phyloP scores from a whole-genome alignment of 2,329 filamentous ascomycete species.

The Pyrenochaeta sp. region DNA sequence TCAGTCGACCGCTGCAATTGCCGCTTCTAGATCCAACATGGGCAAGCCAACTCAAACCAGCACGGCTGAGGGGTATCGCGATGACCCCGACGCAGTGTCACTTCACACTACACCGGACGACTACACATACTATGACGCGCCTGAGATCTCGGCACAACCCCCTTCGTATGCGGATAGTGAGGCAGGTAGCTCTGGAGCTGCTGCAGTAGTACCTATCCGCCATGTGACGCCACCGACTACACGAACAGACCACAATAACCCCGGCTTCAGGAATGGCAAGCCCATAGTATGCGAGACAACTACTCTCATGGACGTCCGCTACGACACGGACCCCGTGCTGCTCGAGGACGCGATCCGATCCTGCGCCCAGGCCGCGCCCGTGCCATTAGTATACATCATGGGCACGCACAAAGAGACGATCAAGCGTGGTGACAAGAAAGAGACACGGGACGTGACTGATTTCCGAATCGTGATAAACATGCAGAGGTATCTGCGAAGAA shows the following conservation, averaged over 20 bases:
- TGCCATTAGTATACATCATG: conserved; percentile 49
- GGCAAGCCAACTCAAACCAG: conserved; percentile 31
- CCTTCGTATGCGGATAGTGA: conserved; percentile 50
- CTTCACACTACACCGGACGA: conserved; percentile 51
- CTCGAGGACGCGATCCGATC: conserved; percentile 39
- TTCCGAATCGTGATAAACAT: conserved; percentile 50
- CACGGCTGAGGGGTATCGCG: conserved; percentile 36
- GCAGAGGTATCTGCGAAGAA: conserved; percentile 34
- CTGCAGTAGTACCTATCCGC: conserved; percentile 23
- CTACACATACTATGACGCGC: conserved; percentile 48
- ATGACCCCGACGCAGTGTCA: conserved; percentile 50
- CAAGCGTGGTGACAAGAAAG: conserved; percentile 46
- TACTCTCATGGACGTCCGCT: conserved; percentile 39
- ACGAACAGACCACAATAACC: conserved; percentile 38
- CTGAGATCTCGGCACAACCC: conserved; percentile 41
- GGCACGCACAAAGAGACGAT: conserved; percentile 48
- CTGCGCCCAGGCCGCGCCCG: conserved; percentile 38
- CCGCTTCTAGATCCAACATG: conserved; percentile 26
- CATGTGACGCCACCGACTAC: conserved; percentile 38
- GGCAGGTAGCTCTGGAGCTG: conserved; percentile 14
- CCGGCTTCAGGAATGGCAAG: conserved; percentile 34
- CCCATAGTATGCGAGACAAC: conserved; percentile 36
- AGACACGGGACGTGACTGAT: conserved; percentile 46
- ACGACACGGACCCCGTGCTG: conserved; percentile 42
- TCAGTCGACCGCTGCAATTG: neutral